These are phyloP conservation scores for Phellopilus nigrolimitatus DNA, from an alignment of 1,284 basidiomycete species.

Conservation along the genomic window DNA sequence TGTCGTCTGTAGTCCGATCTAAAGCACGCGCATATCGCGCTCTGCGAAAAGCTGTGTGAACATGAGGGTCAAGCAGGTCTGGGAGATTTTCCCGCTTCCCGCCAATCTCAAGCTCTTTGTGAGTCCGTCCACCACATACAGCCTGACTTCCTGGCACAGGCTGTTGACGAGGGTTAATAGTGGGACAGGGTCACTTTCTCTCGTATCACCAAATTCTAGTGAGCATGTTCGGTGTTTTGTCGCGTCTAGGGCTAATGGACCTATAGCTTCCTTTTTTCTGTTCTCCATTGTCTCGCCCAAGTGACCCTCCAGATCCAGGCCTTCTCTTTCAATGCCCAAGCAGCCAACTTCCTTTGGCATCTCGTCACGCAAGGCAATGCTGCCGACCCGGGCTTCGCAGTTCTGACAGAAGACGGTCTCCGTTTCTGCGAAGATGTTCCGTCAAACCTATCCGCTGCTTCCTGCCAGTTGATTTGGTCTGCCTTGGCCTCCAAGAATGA, in stretches of 20 bases:
- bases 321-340: slow-evolving; percentile 57
- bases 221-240: not conserved
- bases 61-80: slow-evolving; percentile 45
- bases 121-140: slow-evolving; percentile 28
- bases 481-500: slow-evolving; percentile 23
- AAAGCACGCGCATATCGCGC: not conserved
- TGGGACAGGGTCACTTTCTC: slow-evolving; percentile 69
- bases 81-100: slow-evolving; percentile 37
- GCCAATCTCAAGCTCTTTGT: slow-evolving; percentile 50
- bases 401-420: slow-evolving; percentile 42
- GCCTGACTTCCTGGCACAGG: slow-evolving; percentile 3
- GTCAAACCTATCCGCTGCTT: slow-evolving; percentile 37
- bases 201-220: slow-evolving; percentile 55
- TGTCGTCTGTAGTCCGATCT: slow-evolving; percentile 1
- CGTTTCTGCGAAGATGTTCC: slow-evolving; percentile 58
- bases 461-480: slow-evolving; percentile 56
- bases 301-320: slow-evolving; percentile 63
- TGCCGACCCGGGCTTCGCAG: slow-evolving; percentile 48
- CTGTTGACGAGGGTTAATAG: slow-evolving; percentile 34
- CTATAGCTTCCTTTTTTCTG: slow-evolving; percentile 49
- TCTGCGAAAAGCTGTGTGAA: slow-evolving; percentile 12
- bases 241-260: not conserved
- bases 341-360: slow-evolving; percentile 46
- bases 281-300: slow-evolving; percentile 64
- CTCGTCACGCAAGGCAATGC: slow-evolving; percentile 49